A percentile compares a stretch with the other conserved stretches of the same genome.
Conservation (phyloP, 352 stramenopile genomes). For the Aphanomyces astaci region DNA sequence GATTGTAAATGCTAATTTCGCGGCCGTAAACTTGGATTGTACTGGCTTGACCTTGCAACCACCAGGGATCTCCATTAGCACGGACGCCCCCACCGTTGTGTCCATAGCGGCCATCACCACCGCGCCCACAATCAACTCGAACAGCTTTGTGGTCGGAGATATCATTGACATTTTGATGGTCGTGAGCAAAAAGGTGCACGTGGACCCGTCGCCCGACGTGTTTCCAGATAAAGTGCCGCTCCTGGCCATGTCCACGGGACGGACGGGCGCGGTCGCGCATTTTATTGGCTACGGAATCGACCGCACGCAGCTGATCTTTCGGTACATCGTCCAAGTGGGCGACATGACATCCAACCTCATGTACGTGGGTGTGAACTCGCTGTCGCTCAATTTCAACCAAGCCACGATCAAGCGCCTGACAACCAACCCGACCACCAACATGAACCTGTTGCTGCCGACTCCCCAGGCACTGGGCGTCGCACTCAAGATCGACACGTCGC, state of each 20-base stretch:
- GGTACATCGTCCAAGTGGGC: conserved; percentile 53
- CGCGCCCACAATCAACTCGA: conserved; percentile 44
- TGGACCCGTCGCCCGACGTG: conserved; percentile 58
- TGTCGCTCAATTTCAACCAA: conserved; percentile 73
- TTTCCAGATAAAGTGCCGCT: conserved; percentile 68
- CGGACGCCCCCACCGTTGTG: conserved; percentile 42
- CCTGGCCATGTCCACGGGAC: conserved; percentile 50
- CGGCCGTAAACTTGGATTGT: conserved; percentile 34
- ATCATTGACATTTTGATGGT: conserved; percentile 69
- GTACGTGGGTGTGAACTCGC: conserved; percentile 43
- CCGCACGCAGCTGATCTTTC: conserved; percentile 54
- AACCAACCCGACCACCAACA: conserved; percentile 62
- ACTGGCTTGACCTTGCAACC: conserved; percentile 36
- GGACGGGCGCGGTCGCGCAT: conserved; percentile 39
- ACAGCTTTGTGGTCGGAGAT: conserved; percentile 69
- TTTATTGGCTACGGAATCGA: conserved; percentile 48
- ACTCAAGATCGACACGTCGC: conserved; percentile 55
- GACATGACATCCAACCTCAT: conserved; percentile 46
- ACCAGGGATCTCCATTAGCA: conserved; percentile 50
- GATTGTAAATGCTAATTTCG: conserved; percentile 71
- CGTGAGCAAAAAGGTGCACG: conserved; percentile 65
- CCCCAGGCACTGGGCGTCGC: conserved; percentile 36
- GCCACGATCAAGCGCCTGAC: conserved; percentile 73
- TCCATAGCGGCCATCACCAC: conserved; percentile 53
- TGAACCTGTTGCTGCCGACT: conserved; percentile 48